phyloP scores from a whole-genome alignment of 345 rosid species.

The Aurinia saxatilis region DNA sequence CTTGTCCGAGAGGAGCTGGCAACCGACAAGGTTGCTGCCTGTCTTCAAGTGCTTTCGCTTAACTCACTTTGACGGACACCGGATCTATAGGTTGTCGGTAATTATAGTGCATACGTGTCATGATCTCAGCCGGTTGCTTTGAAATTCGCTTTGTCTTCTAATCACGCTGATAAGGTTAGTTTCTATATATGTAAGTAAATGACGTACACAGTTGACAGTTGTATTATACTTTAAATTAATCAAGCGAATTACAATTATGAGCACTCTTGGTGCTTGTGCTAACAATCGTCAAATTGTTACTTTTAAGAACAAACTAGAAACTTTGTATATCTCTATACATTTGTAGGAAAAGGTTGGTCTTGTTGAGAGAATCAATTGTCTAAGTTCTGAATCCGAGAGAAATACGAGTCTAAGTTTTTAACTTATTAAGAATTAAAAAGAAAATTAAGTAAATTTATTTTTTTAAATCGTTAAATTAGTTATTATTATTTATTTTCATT shows the following conservation, averaged over 20 bases:
- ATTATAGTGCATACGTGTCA: slow-evolving; percentile 35
- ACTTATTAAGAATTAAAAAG: too few relatives aligned
- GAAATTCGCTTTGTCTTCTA: neutral
- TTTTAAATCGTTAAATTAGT: too few relatives aligned
- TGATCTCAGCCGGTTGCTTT: neutral
- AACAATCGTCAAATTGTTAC: neutral
- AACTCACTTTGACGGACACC: slow-evolving; percentile 34
- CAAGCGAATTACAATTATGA: neutral
- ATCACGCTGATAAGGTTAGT: neutral
- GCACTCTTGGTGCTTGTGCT: neutral
- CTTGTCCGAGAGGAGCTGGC: slow-evolving; percentile 57
- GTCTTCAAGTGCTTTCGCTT: slow-evolving; percentile 24
- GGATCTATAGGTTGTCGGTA: slow-evolving; percentile 43
- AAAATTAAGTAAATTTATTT: neutral
- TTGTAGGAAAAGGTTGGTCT: too few relatives aligned
- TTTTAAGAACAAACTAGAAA: neutral
- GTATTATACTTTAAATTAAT: neutral
- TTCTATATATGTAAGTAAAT: neutral
- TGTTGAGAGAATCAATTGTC: too few relatives aligned
- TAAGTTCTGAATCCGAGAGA: too few relatives aligned
- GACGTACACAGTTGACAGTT: neutral
- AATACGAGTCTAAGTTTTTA: too few relatives aligned
- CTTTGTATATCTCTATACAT: neutral
- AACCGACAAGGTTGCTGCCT: slow-evolving; percentile 66
- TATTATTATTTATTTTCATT: too few relatives aligned